Evolutionary conservation across 148 eudicot species (phyloP).

Genomic region (Diospyros lotus): DNA sequence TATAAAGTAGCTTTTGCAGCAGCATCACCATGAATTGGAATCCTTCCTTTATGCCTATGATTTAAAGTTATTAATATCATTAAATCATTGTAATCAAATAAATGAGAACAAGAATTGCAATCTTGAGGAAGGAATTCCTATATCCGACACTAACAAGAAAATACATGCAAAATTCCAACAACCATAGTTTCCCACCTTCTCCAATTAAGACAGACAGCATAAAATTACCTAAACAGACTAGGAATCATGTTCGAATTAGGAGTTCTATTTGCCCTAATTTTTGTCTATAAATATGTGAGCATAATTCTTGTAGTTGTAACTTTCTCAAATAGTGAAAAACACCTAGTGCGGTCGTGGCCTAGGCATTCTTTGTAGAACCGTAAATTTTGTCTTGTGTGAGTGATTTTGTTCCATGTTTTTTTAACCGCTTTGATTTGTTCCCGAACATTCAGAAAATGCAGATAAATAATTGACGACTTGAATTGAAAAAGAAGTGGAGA

Average conservation of each 20-base stretch:
- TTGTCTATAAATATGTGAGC: no score
- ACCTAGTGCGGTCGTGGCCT: no score
- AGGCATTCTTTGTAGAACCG: no score
- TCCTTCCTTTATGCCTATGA: constrained; percentile 55
- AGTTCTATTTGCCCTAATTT: no score
- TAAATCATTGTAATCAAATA: background rate
- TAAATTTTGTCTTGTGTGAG: no score
- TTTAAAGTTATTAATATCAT: background rate
- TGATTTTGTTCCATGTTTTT: no score
- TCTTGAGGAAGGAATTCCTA: background rate
- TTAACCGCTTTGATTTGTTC: background rate
- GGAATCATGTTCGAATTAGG: no score
- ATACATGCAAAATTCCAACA: background rate
- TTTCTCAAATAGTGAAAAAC: no score
- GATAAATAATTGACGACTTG: background rate
- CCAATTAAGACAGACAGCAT: background rate
- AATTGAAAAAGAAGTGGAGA: background rate
- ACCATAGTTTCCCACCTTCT: background rate
- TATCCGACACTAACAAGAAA: background rate
- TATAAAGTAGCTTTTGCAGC: constrained; percentile 71
- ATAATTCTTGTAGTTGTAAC: no score
- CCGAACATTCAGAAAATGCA: background rate
- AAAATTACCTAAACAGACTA: no score
- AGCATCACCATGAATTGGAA: constrained; percentile 81
- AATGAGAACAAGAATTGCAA: background rate